Base-by-base conservation (phyloP, 2,329 filamentous ascomycete species). In the Claviceps arundinis region DNA sequence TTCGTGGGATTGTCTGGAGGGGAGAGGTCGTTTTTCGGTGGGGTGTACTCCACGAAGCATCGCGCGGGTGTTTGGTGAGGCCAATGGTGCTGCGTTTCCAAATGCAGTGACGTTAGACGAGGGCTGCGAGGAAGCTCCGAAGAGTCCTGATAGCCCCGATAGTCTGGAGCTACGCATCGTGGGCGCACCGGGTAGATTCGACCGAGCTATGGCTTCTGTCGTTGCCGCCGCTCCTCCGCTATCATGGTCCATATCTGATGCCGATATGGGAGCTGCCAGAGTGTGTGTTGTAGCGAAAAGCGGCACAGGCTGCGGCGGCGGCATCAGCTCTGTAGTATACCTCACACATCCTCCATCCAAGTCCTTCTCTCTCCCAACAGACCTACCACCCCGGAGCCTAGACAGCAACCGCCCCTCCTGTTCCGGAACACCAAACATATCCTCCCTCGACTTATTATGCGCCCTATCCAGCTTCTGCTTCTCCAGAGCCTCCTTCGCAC, bases 401-500 rank as follows among this genome's bases (percentile, higher is more conserved):
- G 49, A 22, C 11, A 50, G 14, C 13, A 30, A 40, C 30, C 34
- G 40, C 9, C 30, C 41, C 9, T 47, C 43, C 9, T 47, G 34
- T 2, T 48, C 9, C 17, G 42, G 53, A 9, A 52, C 16, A 13
- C 53, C 55, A 47, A 56, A 56, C 53, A 56, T 50, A 5, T 50
- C 47, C 5, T 22, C 47, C 19, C 50, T 47, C 34, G 47, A 44
- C 14, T 51, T 51, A 11, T 11, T 34, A 14, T 56, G 54, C 8
- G 40, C 47, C 47, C 52, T 45, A 8, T 40, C 37, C 24, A 47
- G 44, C 7, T 54, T 57, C 49, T 65, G 62, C 52, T 63, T 62
- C 3, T 56, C 55, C 5, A 57, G 54, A 60, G 64, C 68, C 6
- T 52, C 56, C 6, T 58, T 52, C 37, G 65, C 66, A 24, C 70